Evolutionary conservation across 2,329 filamentous ascomycete species (phyloP).

Genomic region (Fusarium devonianum): DNA sequence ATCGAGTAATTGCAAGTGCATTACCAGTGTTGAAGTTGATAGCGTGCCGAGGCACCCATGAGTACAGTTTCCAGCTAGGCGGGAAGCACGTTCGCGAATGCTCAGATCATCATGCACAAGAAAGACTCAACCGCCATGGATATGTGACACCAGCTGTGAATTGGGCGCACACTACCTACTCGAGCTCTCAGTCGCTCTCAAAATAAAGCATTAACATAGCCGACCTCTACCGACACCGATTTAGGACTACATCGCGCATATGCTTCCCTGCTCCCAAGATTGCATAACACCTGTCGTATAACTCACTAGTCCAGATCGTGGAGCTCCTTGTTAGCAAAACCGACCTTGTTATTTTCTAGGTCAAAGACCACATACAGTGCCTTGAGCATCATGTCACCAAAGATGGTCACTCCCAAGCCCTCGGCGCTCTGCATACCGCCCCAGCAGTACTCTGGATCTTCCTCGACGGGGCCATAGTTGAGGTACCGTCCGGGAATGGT

Average conservation of each 20-base stretch:
- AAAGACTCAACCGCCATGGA: too few species aligned
- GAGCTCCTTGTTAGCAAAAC: conserved; percentile 55
- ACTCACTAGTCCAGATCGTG: conserved; percentile 26
- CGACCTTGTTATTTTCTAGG: conserved; percentile 49
- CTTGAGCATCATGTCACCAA: conserved; percentile 84
- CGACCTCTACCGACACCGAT: conserved; percentile 4
- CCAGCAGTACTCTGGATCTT: conserved; percentile 67
- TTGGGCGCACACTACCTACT: too few species aligned
- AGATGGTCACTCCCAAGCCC: conserved; percentile 64
- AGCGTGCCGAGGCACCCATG: conserved; percentile 9
- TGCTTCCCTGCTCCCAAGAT: neutral
- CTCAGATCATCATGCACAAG: too few species aligned
- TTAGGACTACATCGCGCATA: conserved; percentile 11
- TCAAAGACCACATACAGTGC: conserved; percentile 78
- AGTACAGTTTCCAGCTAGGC: conserved; percentile 29
- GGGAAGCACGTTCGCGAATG: conserved; percentile 29
- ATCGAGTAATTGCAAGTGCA: conserved; percentile 28
- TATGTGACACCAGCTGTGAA: too few species aligned
- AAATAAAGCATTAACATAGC: conserved; percentile 11
- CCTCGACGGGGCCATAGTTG: conserved; percentile 60
- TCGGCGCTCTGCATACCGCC: conserved; percentile 74
- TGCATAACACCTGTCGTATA: conserved; percentile 4
- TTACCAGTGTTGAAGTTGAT: conserved; percentile 12
- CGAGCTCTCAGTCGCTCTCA: conserved; percentile 10
- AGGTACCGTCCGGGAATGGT: conserved; percentile 63